phyloP scores from a whole-genome alignment of 2,329 filamentous ascomycete species.

The Cordyceps farinosa region DNA sequence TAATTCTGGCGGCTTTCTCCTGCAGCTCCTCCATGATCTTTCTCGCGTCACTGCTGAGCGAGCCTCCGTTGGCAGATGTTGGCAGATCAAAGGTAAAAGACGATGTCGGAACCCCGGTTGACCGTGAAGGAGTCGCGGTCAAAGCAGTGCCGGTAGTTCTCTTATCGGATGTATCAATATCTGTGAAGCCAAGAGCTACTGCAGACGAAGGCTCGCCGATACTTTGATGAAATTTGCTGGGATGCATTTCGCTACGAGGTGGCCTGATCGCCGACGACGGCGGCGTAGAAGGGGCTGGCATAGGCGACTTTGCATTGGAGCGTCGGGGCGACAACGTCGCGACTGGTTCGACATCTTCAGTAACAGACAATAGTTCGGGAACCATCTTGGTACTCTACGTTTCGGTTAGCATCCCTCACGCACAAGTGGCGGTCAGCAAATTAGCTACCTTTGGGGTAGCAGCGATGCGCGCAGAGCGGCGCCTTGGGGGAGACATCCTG shows the following conservation, averaged over 20 bases:
- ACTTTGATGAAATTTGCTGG: slow-evolving; percentile 74
- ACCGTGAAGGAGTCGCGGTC: slow-evolving; percentile 64
- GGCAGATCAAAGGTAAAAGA: slow-evolving; percentile 65
- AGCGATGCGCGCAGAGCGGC: slow-evolving; percentile 44
- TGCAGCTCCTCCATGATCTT: slow-evolving; percentile 64
- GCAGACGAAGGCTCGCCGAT: slow-evolving; percentile 76
- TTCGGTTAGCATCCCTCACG: not conserved
- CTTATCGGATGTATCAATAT: slow-evolving; percentile 59
- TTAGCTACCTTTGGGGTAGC: slow-evolving; percentile 34
- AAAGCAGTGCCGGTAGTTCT: slow-evolving; percentile 37
- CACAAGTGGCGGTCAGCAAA: slow-evolving; percentile 19
- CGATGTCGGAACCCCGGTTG: slow-evolving; percentile 48
- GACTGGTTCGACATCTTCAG: slow-evolving; percentile 39
- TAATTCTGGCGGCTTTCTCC: slow-evolving; percentile 67
- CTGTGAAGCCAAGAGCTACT: slow-evolving; percentile 75
- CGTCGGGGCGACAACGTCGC: slow-evolving; percentile 1
- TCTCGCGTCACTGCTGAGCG: slow-evolving; percentile 59
- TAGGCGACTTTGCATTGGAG: not conserved
- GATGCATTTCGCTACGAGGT: slow-evolving; percentile 82
- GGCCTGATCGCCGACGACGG: slow-evolving; percentile 66
- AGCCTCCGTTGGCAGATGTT: slow-evolving; percentile 43
- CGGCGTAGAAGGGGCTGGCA: slow-evolving; percentile 49
- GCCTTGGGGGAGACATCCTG: slow-evolving; percentile 41
- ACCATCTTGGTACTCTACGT: slow-evolving; percentile 29
- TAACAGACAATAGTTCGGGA: slow-evolving; percentile 39